These are phyloP conservation scores for Phialocephala sp. DNA, from an alignment of 2,329 filamentous ascomycete species.

Conservation along the genomic window DNA sequence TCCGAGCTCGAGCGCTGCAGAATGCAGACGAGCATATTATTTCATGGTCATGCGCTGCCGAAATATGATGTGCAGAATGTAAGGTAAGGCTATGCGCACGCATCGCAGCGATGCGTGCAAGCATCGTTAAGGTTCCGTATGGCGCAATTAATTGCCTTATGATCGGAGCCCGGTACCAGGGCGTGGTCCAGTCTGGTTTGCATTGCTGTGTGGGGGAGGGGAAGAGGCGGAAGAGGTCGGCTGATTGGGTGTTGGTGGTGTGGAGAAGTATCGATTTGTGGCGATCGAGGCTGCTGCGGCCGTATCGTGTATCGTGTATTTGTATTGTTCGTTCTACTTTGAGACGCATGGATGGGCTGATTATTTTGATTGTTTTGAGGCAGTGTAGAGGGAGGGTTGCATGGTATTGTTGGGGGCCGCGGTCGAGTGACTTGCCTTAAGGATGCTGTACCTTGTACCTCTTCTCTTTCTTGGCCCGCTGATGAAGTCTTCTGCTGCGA, in stretches of 20 bases:
- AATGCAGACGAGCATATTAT: neutral
- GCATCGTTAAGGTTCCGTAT: neutral
- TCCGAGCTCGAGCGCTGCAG: neutral
- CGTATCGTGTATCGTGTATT: neutral
- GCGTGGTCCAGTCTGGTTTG: neutral
- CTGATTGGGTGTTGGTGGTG: neutral
- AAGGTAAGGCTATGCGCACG: no score
- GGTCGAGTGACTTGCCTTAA: no score
- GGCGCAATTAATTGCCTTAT: neutral
- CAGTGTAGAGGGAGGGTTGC: no score
- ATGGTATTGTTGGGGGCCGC: no score
- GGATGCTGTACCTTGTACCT: no score
- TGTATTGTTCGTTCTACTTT: neutral
- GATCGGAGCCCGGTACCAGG: neutral
- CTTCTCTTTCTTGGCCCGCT: no score
- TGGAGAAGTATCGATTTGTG: neutral
- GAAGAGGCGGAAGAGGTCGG: neutral
- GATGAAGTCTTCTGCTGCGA: no score
- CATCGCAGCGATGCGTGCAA: no score
- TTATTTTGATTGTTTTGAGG: no score
- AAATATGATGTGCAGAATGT: slow-evolving; percentile 6
- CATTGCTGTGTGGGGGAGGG: neutral
- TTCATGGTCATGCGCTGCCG: neutral
- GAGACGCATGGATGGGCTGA: no score
- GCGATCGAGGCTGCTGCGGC: neutral